These are phyloP conservation scores for Colletotrichum liaoningense DNA, from an alignment of 2,329 filamentous ascomycete species.

Conservation along the genomic window DNA sequence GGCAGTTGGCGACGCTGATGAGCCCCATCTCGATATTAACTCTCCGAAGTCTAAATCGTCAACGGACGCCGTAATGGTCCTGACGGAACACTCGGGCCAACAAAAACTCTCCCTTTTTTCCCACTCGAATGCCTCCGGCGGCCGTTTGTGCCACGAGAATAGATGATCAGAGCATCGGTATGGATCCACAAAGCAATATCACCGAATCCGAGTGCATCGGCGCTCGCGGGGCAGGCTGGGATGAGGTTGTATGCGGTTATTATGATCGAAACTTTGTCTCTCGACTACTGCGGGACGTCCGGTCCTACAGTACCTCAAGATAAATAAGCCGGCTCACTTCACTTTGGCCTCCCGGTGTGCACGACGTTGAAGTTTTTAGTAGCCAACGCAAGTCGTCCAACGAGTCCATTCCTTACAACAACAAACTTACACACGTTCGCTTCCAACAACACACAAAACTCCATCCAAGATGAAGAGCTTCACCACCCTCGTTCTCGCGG, in stretches of 20 bases:
- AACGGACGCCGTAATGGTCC: not conserved
- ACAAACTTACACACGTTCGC: not conserved
- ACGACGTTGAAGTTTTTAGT: not conserved
- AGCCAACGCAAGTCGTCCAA: not conserved
- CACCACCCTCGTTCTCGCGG: slow-evolving; percentile 16
- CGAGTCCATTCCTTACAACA: slow-evolving; percentile 3
- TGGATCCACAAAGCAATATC: slow-evolving; percentile 8
- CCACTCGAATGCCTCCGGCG: not conserved
- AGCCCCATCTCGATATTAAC: slow-evolving; percentile 24
- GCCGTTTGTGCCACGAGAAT: not conserved
- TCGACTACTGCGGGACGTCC: not conserved
- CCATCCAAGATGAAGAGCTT: slow-evolving; percentile 30
- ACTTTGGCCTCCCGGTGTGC: not conserved
- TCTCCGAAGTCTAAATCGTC: slow-evolving; percentile 16
- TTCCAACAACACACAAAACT: not conserved
- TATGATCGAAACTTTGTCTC: not conserved
- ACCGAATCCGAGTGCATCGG: not conserved
- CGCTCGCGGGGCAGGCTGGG: not conserved
- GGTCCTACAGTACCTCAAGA: not conserved
- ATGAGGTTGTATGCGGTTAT: not conserved
- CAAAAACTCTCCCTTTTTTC: not conserved
- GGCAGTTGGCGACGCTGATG: not conserved
- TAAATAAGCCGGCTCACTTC: slow-evolving; percentile 7
- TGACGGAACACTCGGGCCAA: slow-evolving; percentile 21
- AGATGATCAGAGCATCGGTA: not conserved